These are phyloP conservation scores for Fomitopsis pinicola DNA, from an alignment of 1,284 basidiomycete genomes.

Conservation along the genomic window DNA sequence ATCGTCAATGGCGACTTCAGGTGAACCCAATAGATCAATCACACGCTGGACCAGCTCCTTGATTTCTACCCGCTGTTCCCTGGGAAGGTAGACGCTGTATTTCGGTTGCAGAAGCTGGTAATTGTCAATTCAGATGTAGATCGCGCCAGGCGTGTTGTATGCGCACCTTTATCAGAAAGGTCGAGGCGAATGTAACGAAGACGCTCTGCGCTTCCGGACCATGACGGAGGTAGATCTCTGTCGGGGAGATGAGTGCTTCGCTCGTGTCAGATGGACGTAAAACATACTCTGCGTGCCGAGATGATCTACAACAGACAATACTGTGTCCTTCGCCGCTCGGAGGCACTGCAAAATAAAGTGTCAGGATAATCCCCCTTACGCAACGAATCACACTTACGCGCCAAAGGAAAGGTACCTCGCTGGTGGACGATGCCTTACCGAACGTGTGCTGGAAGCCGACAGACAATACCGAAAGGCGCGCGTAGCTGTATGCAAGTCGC, in stretches of 20 bases:
- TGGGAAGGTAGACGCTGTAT: slow-evolving; percentile 54
- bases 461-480: slow-evolving; percentile 63
- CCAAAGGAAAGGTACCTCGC: slow-evolving; percentile 61
- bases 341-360: slow-evolving; percentile 39
- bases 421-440: slow-evolving; percentile 44
- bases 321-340: slow-evolving; percentile 58
- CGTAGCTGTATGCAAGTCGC: slow-evolving; percentile 63
- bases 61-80: slow-evolving; percentile 56
- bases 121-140: background rate
- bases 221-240: slow-evolving; percentile 62
- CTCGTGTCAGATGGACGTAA: background rate
- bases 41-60: slow-evolving; percentile 57
- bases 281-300: slow-evolving; percentile 53
- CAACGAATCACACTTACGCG: slow-evolving; percentile 41
- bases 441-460: slow-evolving; percentile 76
- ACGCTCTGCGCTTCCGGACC: slow-evolving; percentile 82
- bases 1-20: slow-evolving; percentile 70
- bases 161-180: slow-evolving; percentile 72
- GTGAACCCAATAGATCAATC: slow-evolving; percentile 57
- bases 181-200: slow-evolving; percentile 80
- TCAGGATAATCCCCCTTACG: background rate
- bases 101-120: slow-evolving; percentile 68
- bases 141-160: background rate
- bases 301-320: slow-evolving; percentile 59
- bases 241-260: background rate